Conservation (phyloP, 2,329 filamentous ascomycete species). For the Ophiostoma piceae region DNA sequence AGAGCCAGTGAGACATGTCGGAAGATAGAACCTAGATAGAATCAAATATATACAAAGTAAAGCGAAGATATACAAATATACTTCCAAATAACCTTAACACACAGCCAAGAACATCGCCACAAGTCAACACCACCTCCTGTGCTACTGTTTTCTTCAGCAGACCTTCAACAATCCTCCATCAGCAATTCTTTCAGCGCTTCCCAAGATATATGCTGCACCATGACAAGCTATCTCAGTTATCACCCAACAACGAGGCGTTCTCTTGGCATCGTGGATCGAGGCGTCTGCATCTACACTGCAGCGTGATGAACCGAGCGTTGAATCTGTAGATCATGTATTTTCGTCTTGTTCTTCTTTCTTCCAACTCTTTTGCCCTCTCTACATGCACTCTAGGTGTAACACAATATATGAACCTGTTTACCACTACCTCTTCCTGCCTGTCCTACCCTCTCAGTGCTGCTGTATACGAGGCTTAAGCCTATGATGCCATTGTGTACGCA, state of each 20-base stretch:
- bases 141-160: no score
- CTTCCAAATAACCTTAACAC: no score
- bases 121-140: no score
- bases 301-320: constrained; percentile 7
- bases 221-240: not conserved
- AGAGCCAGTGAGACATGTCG: no score
- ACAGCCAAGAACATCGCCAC: no score
- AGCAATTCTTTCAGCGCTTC: no score
- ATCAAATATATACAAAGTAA: no score
- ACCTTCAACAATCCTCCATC: no score
- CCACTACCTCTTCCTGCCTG: not conserved
- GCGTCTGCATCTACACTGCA: constrained; percentile 1
- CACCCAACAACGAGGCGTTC: not conserved
- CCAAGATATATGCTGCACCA: no score
- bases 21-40: no score
- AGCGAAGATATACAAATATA: no score
- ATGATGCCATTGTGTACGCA: not conserved
- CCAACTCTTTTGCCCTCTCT: not conserved
- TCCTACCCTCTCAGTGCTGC: not conserved
- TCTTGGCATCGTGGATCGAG: constrained; percentile 9
- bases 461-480: not conserved
- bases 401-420: not conserved
- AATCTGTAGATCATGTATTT: not conserved
- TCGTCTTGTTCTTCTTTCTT: not conserved
- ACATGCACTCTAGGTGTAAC: not conserved